These are phyloP conservation scores for Lasiodiplodia citricola DNA, from an alignment of 2,329 filamentous ascomycete species.

Conservation along the genomic window DNA sequence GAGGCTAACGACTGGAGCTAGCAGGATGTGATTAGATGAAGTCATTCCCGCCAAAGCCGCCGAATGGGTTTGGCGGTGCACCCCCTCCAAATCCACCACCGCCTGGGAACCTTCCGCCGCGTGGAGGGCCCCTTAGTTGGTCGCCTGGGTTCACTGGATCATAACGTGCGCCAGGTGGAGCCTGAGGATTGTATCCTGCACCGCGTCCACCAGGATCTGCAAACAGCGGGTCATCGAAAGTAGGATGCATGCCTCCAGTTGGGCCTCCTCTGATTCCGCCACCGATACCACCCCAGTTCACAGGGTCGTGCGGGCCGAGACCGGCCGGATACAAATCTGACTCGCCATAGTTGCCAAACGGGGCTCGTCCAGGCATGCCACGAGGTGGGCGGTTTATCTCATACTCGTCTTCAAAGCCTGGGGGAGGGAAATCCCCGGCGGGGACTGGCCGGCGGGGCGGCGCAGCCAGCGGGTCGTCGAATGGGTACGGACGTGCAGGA, in stretches of 20 bases:
- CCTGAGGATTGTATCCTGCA: constrained; percentile 68
- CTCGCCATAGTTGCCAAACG: constrained; percentile 73
- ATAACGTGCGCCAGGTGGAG: constrained; percentile 87
- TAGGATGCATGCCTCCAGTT: constrained; percentile 90
- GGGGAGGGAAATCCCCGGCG: constrained; percentile 77
- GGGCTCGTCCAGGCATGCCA: constrained; percentile 59
- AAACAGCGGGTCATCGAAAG: constrained; percentile 90
- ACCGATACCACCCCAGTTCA: constrained; percentile 69
- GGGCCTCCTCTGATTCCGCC: constrained; percentile 63
- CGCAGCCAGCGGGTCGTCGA: constrained; percentile 69
- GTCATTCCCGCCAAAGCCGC: constrained; percentile 64
- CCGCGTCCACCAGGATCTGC: constrained; percentile 59
- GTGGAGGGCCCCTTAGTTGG: constrained; percentile 43
- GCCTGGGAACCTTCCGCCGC: constrained; percentile 31
- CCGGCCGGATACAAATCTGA: constrained; percentile 88
- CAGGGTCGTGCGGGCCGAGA: constrained; percentile 82
- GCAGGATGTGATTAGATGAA: constrained; percentile 53
- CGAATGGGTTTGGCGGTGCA: constrained; percentile 62
- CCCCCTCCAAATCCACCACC: constrained; percentile 39
- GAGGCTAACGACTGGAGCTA: not conserved
- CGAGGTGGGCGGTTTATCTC: constrained; percentile 75
- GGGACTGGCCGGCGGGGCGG: constrained; percentile 68
- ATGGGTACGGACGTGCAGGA: constrained; percentile 71
- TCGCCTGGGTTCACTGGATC: constrained; percentile 73
- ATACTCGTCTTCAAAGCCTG: constrained; percentile 91